Base-by-base conservation (phyloP, 176 grass and related monocot genomes). In the Zoysia pacifica region DNA sequence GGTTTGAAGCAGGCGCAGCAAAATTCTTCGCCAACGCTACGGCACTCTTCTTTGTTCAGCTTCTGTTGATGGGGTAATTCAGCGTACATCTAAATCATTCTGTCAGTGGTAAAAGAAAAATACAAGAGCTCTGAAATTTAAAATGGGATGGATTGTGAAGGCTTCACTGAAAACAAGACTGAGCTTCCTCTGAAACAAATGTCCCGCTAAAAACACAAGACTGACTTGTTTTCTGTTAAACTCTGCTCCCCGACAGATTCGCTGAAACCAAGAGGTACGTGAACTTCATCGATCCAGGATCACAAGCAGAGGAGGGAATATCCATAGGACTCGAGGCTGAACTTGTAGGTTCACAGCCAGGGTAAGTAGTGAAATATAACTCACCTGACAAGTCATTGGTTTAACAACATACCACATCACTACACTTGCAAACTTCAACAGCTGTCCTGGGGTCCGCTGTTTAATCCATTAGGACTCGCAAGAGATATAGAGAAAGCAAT, bases 21-120 rank as follows among this genome's bases (percentile, higher is more conserved):
- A 88, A 92, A 81, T 97, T 90, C 13, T 92, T 90, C 59, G 87
- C 89, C 12, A 85, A 89, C 61, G 94, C 90, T 52, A 72, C 45
- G 11, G 53, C 91, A 9, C 94, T 97, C 54, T 78, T 97, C 70
- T 51, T 97, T 70, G 83, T 97, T 52, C 94, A 97, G 86, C 87
- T 97, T 74, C 67, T 97, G 47, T 79, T 97, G 64, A 97, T 97
- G 94, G 94, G 94, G 94, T 97, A 97, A 78, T 78, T 82, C 70
- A 76, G 5, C 66, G 79, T 69, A 58, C 56, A 39, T 44, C 37
- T 63, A 44, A 77, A 51, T 1, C 53, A 74, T 80, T 67, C 72
- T 14, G 1, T 76, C 70, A 48, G 54, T 65, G 41, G 4, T 49
- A 62, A 28, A 59, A 74, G 9, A 71, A 28, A 75, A 12, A 19